A percentile compares a stretch with the other conserved stretches of the same genome.
Conservation (phyloP, 176 grass and related monocot species). For the Phoenix roebelenii region DNA sequence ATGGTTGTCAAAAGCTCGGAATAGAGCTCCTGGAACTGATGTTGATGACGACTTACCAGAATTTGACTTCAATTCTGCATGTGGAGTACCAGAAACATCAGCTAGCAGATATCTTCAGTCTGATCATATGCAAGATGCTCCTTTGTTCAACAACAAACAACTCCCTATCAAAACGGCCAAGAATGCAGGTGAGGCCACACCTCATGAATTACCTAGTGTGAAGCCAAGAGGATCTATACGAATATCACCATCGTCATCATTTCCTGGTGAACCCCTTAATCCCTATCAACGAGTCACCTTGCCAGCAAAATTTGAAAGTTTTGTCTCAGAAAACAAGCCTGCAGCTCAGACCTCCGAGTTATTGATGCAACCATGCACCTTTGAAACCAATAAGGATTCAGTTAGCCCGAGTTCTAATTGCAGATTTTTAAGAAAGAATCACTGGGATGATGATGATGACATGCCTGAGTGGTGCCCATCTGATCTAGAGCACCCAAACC, state of each 20-base stretch:
- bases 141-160: conserved; percentile 2
- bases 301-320: conserved; percentile 4
- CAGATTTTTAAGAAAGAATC: conserved; percentile 2
- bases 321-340: neutral
- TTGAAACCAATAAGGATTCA: neutral
- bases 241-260: neutral
- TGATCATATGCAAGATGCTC: neutral
- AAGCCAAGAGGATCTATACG: neutral
- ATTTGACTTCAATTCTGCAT: conserved; percentile 19
- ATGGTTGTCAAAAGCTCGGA: neutral
- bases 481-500: neutral
- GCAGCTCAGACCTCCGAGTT: too few relatives aligned
- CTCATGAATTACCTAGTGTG: neutral
- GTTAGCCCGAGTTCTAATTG: neutral
- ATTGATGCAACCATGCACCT: too few relatives aligned
- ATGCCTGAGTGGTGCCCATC: conserved; percentile 25
- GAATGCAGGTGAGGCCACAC: neutral
- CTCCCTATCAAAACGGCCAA: neutral
- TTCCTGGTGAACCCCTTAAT: neutral
- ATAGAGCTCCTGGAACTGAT: neutral
- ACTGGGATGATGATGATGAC: conserved; percentile 20
- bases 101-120: neutral
- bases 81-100: neutral
- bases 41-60: conserved; percentile 20
- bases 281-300: neutral